phyloP scores from a whole-genome alignment of 2,329 filamentous ascomycete genomes.

The Ophiostoma novo-ulmi region DNA sequence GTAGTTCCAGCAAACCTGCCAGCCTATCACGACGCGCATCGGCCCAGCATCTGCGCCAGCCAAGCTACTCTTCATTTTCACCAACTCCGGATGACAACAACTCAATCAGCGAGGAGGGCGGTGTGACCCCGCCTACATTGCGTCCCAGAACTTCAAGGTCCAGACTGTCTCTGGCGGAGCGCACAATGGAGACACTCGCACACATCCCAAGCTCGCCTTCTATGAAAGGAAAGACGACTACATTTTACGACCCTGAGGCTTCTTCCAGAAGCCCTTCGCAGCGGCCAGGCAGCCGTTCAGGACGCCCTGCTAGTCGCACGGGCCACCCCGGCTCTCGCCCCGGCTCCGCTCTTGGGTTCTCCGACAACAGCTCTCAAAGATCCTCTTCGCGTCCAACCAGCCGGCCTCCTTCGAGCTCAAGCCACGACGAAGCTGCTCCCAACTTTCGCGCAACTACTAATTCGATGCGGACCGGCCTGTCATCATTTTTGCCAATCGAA shows the following conservation, averaged over 20 bases:
- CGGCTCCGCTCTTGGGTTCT: constrained; percentile 54
- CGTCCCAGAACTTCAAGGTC: constrained; percentile 29
- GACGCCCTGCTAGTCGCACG: constrained; percentile 17
- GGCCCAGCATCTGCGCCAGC: constrained; percentile 19
- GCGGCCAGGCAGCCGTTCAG: constrained; percentile 38
- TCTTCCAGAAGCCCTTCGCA: constrained; percentile 50
- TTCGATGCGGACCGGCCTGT: constrained; percentile 41
- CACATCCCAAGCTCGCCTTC: constrained; percentile 73
- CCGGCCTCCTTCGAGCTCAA: constrained; percentile 52
- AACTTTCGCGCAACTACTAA: constrained; percentile 43
- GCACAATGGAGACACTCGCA: constrained; percentile 79
- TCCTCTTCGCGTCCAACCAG: constrained; percentile 48
- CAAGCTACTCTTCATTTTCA: constrained; percentile 21
- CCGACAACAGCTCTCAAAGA: constrained; percentile 49
- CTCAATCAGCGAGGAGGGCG: background rate
- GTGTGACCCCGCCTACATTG: background rate
- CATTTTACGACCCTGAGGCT: constrained; percentile 65
- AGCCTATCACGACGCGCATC: constrained; percentile 25
- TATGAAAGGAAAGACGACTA: constrained; percentile 59
- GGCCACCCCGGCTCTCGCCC: constrained; percentile 40
- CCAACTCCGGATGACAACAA: constrained; percentile 9
- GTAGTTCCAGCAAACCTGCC: constrained; percentile 21
- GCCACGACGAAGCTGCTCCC: constrained; percentile 40
- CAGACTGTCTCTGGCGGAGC: constrained; percentile 65
- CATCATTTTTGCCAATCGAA: constrained; percentile 34